Evolutionary conservation across 208 protist species (phyloP), one percentile per base, ranked within the genome.

Genomic region (Phytomonas sp.): DNA sequence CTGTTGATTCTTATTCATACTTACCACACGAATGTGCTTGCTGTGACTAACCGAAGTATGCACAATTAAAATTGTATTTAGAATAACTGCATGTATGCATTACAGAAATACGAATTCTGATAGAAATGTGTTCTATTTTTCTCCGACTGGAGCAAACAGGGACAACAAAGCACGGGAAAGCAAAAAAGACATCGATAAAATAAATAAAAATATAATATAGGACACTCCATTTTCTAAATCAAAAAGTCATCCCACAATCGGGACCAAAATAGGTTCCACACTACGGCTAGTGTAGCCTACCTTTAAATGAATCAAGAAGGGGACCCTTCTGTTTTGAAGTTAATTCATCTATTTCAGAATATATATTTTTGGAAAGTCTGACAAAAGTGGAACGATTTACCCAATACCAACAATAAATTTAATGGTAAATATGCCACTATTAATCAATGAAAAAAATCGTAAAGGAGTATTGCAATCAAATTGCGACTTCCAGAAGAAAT

Each of bases 391-490:
- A 46, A 17, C 40, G 15, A 20, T 46, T 46, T 46, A 46, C 11
- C 11, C 40, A 46, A 9, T 46, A 20, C 40, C 15, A 17, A 17
- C 1, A 46, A 46, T 17, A 46, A 46, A 46, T 20, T 46, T 8
- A 46, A 23, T 46, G 40, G 40, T 46, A 46, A 46, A 46, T 23
- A 20, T 46, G 40, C 11, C 40, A 20, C 40, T 46, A 46, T 46
- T 46, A 9, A 67, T 56, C 72, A 53, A 75, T 67, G 1, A 72
- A 37, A 66, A 61, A 64, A 72, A 65, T 43, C 5, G 53, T 11
- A 37, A 31, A 74, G 29, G 60, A 68, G 29, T 29, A 17, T 40
- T 68, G 37, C 6, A 32, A 46, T 28, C 8, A 69, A 68, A 68
- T 37, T 29, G 34, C 13, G 23, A 72, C n/a, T 23, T 28, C 6